Conservation (phyloP, 139 green algal genomes). For the Helicosporidium sp. region DNA sequence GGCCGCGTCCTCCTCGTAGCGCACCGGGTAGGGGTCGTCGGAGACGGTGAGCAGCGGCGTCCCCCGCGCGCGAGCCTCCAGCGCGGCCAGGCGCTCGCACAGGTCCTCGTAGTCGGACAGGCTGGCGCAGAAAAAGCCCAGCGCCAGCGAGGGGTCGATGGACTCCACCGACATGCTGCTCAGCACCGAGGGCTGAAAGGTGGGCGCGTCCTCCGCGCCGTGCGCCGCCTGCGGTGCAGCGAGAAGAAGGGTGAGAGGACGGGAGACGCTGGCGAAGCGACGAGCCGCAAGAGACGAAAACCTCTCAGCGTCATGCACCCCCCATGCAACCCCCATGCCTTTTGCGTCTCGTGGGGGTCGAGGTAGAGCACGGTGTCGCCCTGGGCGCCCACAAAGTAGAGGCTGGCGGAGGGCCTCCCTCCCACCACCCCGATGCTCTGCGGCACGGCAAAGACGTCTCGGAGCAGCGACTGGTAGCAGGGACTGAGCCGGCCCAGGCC, state of each 20-base stretch:
- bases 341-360: conserved; percentile 58
- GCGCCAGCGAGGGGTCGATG: conserved; percentile 66
- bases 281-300: too few relatives aligned
- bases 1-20: not conserved
- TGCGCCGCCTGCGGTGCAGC: conserved; percentile 5
- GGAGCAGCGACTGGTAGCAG: conserved; percentile 58
- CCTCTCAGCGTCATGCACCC: too few relatives aligned
- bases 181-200: conserved; percentile 16
- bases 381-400: conserved; percentile 74
- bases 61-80: not conserved
- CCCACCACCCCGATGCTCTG: conserved; percentile 78
- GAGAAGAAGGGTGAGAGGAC: not conserved
- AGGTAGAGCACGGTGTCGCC: conserved; percentile 45
- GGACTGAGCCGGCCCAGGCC: conserved; percentile 56
- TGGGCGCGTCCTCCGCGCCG: conserved; percentile 8
- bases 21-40: not conserved
- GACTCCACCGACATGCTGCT: conserved; percentile 35
- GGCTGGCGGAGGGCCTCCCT: conserved; percentile 48
- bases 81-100: not conserved
- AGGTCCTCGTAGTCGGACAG: not conserved
- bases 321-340: too few relatives aligned
- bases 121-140: conserved; percentile 57
- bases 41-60: not conserved
- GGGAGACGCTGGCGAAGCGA: not conserved
- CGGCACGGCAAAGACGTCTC: conserved; percentile 40